Evolutionary conservation across 2,329 filamentous ascomycete species (phyloP), one percentile per base, ranked within the genome.

Genomic region (Calonectria leucothoes): DNA sequence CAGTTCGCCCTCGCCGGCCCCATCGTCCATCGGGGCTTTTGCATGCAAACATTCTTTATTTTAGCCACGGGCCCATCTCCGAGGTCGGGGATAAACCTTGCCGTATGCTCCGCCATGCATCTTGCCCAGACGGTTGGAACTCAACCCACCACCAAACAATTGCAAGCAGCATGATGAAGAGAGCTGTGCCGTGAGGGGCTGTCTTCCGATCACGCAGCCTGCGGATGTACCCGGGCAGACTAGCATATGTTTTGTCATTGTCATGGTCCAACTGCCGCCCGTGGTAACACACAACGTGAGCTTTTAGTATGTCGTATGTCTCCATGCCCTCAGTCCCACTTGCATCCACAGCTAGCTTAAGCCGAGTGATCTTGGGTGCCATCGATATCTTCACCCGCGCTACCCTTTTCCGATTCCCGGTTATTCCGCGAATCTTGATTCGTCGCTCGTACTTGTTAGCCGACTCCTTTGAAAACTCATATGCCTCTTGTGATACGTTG

Each of bases 361-460:
- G 68, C 15, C 77, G 78, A 51, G 75, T 57, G 27, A 84, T 78
- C 25, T 73, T 72, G 5, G 83, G 83, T 1, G 74, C 72, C 3
- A 80, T 76, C 3, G 79, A 79, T n/a, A 84, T 81, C 72, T 83
- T 83, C 39, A 84, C 78, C n/a, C 83, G 79, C 8, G 81, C 76
- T 33, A 65, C 33, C 48, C 68, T 77, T 3, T 72, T 66, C 17
- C 23, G 42, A 7, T 57, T 42, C 0, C 33, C n/a, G 2, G 45
- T 45, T 39, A 67, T 61, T 55, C 2, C 12, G 23, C 23, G 61
- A 10, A 33, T 65, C 49, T 49, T 72, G 49, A 59, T 59, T 11
- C 35, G 55, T 27, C 61, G 35, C 17, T 63, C 42, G 23, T 39
- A 7, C 11, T 25, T 15, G 15, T 25, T 25, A 17, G 75, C 71